Evolutionary conservation across 1,284 basidiomycete genomes (phyloP).

Genomic region (Rhodotorula sp.): DNA sequence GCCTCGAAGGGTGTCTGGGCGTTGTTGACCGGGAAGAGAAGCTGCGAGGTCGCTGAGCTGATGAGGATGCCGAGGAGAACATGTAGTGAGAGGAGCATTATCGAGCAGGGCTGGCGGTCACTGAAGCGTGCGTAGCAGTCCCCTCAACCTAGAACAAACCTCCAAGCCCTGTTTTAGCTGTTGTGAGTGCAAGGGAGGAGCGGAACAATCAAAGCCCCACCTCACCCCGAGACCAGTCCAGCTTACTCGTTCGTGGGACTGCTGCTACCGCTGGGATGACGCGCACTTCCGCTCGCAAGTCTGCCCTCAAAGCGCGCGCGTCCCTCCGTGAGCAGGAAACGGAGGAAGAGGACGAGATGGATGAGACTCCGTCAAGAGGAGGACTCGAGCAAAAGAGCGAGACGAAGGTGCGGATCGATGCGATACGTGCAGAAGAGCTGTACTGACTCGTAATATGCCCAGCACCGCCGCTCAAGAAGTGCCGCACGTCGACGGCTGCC

Average conservation of each 20-base stretch:
- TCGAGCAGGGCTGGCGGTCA: too few relatives aligned
- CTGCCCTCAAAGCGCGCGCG: not conserved
- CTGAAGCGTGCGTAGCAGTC: too few relatives aligned
- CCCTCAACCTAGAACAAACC: too few relatives aligned
- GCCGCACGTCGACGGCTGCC: not conserved
- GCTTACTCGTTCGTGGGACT: too few relatives aligned
- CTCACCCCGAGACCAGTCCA: too few relatives aligned
- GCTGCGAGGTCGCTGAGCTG: constrained; percentile 1
- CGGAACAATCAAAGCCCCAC: too few relatives aligned
- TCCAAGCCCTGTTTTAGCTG: too few relatives aligned
- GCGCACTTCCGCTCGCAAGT: not conserved
- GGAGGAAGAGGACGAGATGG: not conserved
- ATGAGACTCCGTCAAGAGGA: not conserved
- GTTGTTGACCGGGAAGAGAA: constrained; percentile 23
- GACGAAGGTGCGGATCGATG: not conserved
- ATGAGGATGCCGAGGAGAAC: not conserved
- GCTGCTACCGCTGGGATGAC: not conserved
- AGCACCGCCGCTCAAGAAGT: not conserved
- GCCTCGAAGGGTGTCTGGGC: not conserved
- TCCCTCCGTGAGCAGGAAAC: not conserved
- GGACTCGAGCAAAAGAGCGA: not conserved
- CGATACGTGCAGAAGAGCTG: not conserved
- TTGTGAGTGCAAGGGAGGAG: too few relatives aligned
- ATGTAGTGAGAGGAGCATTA: too few relatives aligned
- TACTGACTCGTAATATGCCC: not conserved